Evolutionary conservation across 768 basidiomycete genomes (phyloP).

Genomic region (Xerocomellus intermedius): DNA sequence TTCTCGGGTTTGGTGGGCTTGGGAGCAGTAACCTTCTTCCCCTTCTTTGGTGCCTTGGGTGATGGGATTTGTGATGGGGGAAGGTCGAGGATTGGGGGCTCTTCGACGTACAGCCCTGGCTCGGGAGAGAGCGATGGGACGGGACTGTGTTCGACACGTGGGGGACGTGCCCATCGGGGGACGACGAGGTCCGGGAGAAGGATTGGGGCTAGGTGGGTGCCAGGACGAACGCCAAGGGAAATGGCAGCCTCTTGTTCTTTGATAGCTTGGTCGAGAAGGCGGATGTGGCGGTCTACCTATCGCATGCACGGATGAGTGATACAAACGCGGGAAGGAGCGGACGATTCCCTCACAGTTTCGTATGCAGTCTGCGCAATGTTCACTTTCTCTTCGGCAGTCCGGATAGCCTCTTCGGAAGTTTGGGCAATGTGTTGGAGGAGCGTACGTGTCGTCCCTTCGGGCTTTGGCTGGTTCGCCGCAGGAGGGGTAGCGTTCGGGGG

Average conservation of each 20-base stretch:
- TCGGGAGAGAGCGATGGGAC: conserved; percentile 37
- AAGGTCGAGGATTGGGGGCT: conserved; percentile 7
- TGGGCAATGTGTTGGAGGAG: conserved; percentile 59
- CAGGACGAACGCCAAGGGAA: conserved; percentile 50
- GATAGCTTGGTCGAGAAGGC: conserved; percentile 73
- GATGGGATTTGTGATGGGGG: conserved; percentile 8
- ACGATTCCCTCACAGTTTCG: conserved; percentile 53
- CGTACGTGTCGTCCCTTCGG: conserved; percentile 42
- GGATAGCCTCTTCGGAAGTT: conserved; percentile 57
- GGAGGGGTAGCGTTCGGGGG: not conserved
- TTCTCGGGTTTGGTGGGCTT: conserved; percentile 18
- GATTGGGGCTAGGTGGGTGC: conserved; percentile 52
- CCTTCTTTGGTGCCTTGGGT: conserved; percentile 22
- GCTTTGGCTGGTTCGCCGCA: conserved; percentile 13
- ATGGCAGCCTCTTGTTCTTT: conserved; percentile 58
- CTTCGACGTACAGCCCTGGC: conserved; percentile 20
- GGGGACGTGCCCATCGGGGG: conserved; percentile 50
- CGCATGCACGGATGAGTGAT: not conserved
- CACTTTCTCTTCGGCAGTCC: conserved; percentile 74
- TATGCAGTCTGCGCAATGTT: conserved; percentile 69
- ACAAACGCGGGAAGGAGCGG: not conserved
- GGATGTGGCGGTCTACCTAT: conserved; percentile 79
- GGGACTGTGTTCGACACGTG: conserved; percentile 44
- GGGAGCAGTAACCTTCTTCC: conserved; percentile 18
- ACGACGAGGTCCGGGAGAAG: conserved; percentile 62